A percentile compares a stretch with the other conserved stretches of the same genome.
Evolutionary conservation across 1,284 basidiomycete genomes (phyloP).

Genomic region (Tetrapyrgos nigripes): DNA sequence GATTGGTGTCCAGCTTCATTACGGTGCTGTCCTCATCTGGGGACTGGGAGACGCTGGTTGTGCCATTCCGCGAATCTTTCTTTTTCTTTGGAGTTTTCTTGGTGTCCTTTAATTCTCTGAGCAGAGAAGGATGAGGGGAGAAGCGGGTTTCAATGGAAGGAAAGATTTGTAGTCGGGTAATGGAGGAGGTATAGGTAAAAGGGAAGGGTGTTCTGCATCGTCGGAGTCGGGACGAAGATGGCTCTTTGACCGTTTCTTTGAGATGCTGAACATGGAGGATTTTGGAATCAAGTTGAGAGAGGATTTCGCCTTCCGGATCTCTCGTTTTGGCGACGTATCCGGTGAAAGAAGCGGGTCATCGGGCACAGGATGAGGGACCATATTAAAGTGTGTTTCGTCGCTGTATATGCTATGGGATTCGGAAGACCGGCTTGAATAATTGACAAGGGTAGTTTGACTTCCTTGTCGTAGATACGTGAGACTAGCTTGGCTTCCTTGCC

Average conservation of each 20-base stretch:
- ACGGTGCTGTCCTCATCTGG: conserved; percentile 1
- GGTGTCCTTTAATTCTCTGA: not conserved
- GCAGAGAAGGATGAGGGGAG: conserved; percentile 2
- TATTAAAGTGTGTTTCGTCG: not conserved
- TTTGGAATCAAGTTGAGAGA: not conserved
- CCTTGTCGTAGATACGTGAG: not conserved
- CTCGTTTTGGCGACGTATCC: not conserved
- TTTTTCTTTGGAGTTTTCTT: not conserved
- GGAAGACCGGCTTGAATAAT: not conserved
- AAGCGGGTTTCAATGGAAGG: not conserved
- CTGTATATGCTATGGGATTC: not conserved
- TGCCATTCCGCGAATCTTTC: not conserved
- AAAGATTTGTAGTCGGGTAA: conserved; percentile 7
- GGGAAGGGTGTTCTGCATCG: not conserved
- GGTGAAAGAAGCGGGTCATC: not conserved
- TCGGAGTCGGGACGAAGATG: not conserved
- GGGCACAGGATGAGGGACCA: not conserved
- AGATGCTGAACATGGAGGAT: not conserved
- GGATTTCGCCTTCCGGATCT: not conserved
- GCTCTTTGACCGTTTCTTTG: not conserved
- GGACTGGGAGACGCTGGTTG: not conserved
- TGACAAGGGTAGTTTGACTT: not conserved
- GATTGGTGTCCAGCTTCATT: conserved; percentile 18
- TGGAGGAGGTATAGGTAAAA: not conserved
- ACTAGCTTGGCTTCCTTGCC: not conserved